These are phyloP conservation scores for Clausena lansium DNA, from an alignment of 345 rosid species.

Conservation along the genomic window DNA sequence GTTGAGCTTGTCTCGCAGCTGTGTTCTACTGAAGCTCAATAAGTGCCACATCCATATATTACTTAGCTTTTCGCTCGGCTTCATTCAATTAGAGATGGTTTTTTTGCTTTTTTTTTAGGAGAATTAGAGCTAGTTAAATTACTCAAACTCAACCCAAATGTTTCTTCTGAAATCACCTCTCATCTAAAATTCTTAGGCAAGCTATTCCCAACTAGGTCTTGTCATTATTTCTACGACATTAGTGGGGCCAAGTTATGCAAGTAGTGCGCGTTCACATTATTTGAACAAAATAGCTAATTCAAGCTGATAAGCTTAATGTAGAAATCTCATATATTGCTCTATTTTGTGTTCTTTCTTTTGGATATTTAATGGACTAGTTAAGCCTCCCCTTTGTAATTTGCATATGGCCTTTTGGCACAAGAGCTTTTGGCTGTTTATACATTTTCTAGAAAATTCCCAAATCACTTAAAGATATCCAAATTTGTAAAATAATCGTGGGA, in stretches of 20 bases:
- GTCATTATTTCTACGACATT: not conserved
- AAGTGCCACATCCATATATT: not conserved
- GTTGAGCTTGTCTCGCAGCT: conserved; percentile 57
- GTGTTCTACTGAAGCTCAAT: conserved; percentile 36
- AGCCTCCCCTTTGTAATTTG: not conserved
- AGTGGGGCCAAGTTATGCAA: not conserved
- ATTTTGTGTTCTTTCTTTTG: not conserved
- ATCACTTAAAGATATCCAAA: not conserved
- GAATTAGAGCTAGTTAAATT: too few relatives aligned
- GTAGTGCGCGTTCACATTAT: not conserved
- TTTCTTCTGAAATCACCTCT: not conserved
- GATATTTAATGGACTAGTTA: not conserved
- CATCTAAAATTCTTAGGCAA: not conserved
- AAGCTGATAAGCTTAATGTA: too few relatives aligned
- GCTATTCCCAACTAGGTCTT: not conserved
- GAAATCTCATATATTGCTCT: not conserved
- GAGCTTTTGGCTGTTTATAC: not conserved
- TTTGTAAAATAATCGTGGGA: not conserved
- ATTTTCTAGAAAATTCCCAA: not conserved
- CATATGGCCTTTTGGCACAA: not conserved
- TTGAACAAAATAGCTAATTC: not conserved
- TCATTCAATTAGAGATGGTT: not conserved
- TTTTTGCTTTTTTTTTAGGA: too few relatives aligned
- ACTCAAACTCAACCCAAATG: too few relatives aligned
- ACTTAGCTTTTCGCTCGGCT: not conserved